A percentile compares a stretch with the other conserved stretches of the same genome.
These are phyloP conservation scores for Dryas drummondii DNA, from an alignment of 306 rosid genomes.

Conservation along the genomic window DNA sequence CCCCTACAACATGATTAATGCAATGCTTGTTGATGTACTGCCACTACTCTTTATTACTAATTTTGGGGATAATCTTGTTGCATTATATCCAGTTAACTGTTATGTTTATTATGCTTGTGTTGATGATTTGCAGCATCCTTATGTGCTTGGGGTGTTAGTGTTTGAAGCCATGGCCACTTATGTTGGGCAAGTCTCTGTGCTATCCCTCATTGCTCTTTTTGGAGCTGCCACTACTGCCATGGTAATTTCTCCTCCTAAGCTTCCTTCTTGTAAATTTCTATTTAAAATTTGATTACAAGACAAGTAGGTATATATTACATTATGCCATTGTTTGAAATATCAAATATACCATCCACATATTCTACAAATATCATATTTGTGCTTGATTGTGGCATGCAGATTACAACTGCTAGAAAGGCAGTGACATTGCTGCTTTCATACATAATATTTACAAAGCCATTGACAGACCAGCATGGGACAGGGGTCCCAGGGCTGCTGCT, in stretches of 20 bases:
- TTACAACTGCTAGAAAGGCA: constrained; percentile 66
- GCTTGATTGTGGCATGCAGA: constrained; percentile 29
- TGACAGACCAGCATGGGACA: constrained; percentile 61
- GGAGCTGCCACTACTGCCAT: constrained; percentile 67
- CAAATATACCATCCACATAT: neutral
- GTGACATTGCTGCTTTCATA: constrained; percentile 61
- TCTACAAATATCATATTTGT: neutral
- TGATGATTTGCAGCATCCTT: constrained; percentile 47
- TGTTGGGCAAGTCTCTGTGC: constrained; percentile 59
- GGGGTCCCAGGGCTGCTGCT: constrained; percentile 57
- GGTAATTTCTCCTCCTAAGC: constrained; percentile 26
- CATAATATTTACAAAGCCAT: constrained; percentile 65
- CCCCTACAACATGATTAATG: too few relatives aligned
- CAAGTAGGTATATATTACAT: too few relatives aligned
- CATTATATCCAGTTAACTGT: neutral
- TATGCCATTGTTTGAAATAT: too few relatives aligned
- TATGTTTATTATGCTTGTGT: neutral
- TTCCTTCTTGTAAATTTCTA: neutral
- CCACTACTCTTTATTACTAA: neutral
- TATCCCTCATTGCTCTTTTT: constrained; percentile 51
- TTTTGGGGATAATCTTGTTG: neutral
- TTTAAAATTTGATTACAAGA: neutral
- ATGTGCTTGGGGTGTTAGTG: constrained; percentile 54
- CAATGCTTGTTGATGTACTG: neutral
- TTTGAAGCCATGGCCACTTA: constrained; percentile 61